These are phyloP conservation scores for Pezicula rhizophila DNA, from an alignment of 2,329 filamentous ascomycete genomes.

Conservation along the genomic window DNA sequence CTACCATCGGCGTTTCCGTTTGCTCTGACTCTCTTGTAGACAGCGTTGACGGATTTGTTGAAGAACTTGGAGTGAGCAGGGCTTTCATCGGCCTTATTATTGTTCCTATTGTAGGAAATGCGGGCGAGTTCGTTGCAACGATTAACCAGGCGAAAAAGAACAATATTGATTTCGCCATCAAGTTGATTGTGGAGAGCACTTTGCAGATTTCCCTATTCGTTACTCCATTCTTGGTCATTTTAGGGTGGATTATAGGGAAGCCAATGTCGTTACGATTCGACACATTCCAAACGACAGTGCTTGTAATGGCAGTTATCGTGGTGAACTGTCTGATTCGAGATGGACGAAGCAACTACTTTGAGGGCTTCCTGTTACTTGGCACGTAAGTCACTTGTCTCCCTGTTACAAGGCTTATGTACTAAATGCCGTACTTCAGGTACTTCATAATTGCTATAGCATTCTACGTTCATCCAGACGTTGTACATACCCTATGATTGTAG, in stretches of 20 bases:
- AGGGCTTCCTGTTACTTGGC: no score
- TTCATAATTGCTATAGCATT: no score
- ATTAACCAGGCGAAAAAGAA: conserved; percentile 72
- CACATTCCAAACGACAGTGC: conserved; percentile 72
- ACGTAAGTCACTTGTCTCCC: no score
- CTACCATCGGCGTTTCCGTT: conserved; percentile 64
- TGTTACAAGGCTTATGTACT: no score
- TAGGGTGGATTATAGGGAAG: conserved; percentile 59
- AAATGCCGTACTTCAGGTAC: no score
- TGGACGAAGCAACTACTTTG: conserved; percentile 77
- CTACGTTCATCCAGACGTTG: no score
- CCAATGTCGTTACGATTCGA: conserved; percentile 75
- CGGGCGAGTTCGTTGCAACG: conserved; percentile 77
- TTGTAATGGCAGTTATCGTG: conserved; percentile 69
- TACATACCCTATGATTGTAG: no score
- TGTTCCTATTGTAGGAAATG: conserved; percentile 75
- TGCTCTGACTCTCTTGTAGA: conserved; percentile 74
- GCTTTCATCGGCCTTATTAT: conserved; percentile 76
- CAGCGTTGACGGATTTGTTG: conserved; percentile 67
- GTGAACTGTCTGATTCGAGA: conserved; percentile 75
- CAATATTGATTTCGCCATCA: conserved; percentile 72
- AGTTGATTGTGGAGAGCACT: conserved; percentile 74
- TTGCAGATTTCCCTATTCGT: conserved; percentile 80
- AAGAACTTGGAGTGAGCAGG: conserved; percentile 65
- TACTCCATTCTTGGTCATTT: conserved; percentile 59